These are phyloP conservation scores for Yamadazyma diospyri DNA, from an alignment of 1,139 yeast genomes.

Conservation along the genomic window DNA sequence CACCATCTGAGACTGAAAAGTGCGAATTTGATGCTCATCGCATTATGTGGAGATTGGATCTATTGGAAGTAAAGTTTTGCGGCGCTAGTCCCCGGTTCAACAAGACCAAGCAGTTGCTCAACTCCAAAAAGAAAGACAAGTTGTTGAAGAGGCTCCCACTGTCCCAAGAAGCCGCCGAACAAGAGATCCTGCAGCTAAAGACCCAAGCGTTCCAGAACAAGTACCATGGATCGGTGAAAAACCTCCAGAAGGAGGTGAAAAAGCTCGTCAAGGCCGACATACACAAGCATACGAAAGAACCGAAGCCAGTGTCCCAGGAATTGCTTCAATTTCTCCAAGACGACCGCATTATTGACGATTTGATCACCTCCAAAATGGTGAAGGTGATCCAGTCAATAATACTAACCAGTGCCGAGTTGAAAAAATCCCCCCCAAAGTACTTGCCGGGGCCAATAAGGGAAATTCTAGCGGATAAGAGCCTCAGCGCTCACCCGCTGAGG, in stretches of 20 bases:
- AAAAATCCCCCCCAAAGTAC: conserved; percentile 30
- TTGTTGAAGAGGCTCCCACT: conserved; percentile 41
- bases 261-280: conserved; percentile 25
- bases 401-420: conserved; percentile 24
- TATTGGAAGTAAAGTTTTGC: conserved; percentile 47
- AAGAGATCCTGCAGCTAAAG: conserved; percentile 44
- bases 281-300: conserved; percentile 12
- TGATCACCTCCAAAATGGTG: conserved; percentile 33
- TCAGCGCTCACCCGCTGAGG: conserved; percentile 39
- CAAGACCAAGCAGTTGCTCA: conserved; percentile 47
- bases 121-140: conserved; percentile 45
- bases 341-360: conserved; percentile 20
- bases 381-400: conserved; percentile 27
- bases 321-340: conserved; percentile 12
- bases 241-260: conserved; percentile 34
- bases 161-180: conserved; percentile 36
- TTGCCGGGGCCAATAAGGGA: conserved; percentile 22
- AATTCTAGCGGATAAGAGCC: conserved; percentile 26
- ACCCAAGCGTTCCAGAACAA: conserved; percentile 47
- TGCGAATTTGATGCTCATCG: too few species aligned
- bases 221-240: conserved; percentile 44
- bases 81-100: conserved; percentile 49
- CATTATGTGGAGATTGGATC: conserved; percentile 48
- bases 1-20: too few species aligned
- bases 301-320: conserved; percentile 2